Evolutionary conservation across 2,329 filamentous ascomycete species (phyloP).

Genomic region (Aspergillus ustus): DNA sequence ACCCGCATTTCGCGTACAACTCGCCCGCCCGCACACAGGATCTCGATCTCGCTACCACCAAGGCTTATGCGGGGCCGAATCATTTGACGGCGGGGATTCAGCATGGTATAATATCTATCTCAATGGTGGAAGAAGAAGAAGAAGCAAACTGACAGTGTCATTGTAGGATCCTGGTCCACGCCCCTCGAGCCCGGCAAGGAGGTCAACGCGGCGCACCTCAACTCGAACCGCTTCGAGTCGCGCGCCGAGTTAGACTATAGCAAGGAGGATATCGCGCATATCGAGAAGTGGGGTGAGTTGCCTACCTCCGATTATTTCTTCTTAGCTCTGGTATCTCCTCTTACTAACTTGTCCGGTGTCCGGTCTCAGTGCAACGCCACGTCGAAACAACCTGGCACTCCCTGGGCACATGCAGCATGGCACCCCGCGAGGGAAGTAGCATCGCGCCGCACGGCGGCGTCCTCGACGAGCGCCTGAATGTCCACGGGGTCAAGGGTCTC

Average conservation of each 20-base stretch:
- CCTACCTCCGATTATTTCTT: not conserved
- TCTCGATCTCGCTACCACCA: slow-evolving; percentile 75
- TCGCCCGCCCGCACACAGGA: slow-evolving; percentile 72
- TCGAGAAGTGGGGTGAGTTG: slow-evolving; percentile 64
- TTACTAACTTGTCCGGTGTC: not conserved
- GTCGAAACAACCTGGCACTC: slow-evolving; percentile 77
- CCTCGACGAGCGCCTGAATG: slow-evolving; percentile 75
- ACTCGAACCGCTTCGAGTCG: slow-evolving; percentile 65
- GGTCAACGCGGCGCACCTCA: slow-evolving; percentile 58
- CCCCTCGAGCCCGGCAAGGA: slow-evolving; percentile 61
- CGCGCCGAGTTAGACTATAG: slow-evolving; percentile 70
- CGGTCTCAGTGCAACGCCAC: slow-evolving; percentile 63
- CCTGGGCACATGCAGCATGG: slow-evolving; percentile 75
- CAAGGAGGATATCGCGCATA: slow-evolving; percentile 57
- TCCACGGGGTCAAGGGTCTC: slow-evolving; percentile 75
- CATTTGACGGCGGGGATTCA: slow-evolving; percentile 73
- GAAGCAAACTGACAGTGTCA: not conserved
- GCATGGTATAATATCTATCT: slow-evolving; percentile 58
- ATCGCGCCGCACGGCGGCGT: slow-evolving; percentile 78
- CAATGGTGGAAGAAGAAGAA: not conserved
- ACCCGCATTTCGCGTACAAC: slow-evolving; percentile 74
- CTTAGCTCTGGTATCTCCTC: not conserved
- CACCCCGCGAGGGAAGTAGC: slow-evolving; percentile 73
- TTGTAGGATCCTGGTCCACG: slow-evolving; percentile 62
- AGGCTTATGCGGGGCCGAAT: slow-evolving; percentile 73